phyloP scores from a whole-genome alignment of 2,329 filamentous ascomycete genomes.

The Fusarium musae region DNA sequence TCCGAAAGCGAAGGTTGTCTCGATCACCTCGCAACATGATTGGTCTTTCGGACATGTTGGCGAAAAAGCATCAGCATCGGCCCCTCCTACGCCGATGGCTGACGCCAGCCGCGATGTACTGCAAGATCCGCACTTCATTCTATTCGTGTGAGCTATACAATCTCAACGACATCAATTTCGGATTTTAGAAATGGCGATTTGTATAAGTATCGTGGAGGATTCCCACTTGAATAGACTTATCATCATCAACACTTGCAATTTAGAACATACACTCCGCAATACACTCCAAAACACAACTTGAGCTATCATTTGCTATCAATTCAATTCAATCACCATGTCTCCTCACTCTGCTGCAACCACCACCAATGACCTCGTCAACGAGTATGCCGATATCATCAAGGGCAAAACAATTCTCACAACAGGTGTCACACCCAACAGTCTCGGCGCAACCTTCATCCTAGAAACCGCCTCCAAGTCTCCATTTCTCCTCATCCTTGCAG shows the following conservation, averaged over 20 bases:
- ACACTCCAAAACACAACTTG: not conserved
- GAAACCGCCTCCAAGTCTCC: constrained; percentile 55
- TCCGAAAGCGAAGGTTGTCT: not conserved
- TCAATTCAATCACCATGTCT: constrained; percentile 10
- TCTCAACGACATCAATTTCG: not conserved
- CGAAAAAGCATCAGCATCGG: not conserved
- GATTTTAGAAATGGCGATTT: not conserved
- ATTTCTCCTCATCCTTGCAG: constrained; percentile 57
- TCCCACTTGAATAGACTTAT: not conserved
- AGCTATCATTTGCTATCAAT: not conserved
- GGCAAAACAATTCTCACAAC: constrained; percentile 55
- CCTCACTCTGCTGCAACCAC: constrained; percentile 37
- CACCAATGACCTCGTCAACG: constrained; percentile 43
- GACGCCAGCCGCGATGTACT: constrained; percentile 31
- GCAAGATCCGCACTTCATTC: not conserved
- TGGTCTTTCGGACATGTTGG: not conserved
- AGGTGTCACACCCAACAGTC: constrained; percentile 53
- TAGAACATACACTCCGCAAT: not conserved
- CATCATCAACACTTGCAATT: not conserved
- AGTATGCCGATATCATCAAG: constrained; percentile 48
- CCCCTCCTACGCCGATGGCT: constrained; percentile 22
- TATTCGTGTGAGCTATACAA: not conserved
- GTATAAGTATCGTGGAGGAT: constrained; percentile 4
- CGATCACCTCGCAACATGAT: not conserved
- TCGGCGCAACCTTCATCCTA: constrained; percentile 53